These are phyloP conservation scores for Colletotrichum lupini DNA, from an alignment of 2,329 filamentous ascomycete species.

Conservation along the genomic window DNA sequence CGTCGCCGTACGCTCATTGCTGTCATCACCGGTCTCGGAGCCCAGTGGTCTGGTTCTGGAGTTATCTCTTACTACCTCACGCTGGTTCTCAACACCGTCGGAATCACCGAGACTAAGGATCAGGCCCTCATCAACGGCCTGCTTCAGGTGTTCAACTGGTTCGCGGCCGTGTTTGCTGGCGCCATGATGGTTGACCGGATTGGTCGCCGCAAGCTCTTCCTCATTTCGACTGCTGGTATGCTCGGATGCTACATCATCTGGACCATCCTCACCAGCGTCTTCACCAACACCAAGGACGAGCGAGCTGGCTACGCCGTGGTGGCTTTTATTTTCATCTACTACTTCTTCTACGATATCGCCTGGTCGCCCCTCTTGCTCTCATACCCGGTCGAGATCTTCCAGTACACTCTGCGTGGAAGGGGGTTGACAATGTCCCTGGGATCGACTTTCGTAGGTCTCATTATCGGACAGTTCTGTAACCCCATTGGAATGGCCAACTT, in stretches of 20 bases:
- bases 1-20: slow-evolving; percentile 42
- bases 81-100: slow-evolving; percentile 43
- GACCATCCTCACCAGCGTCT: slow-evolving; percentile 35
- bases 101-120: slow-evolving; percentile 46
- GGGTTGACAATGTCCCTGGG: slow-evolving; percentile 34
- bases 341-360: slow-evolving; percentile 36
- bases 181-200: slow-evolving; percentile 56
- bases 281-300: slow-evolving; percentile 1
- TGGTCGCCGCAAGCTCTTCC: slow-evolving; percentile 53
- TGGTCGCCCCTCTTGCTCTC: slow-evolving; percentile 31
- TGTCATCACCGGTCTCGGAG: slow-evolving; percentile 40
- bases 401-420: slow-evolving; percentile 36
- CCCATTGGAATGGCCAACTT: slow-evolving; percentile 53
- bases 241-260: slow-evolving; percentile 41
- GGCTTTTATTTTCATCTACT: slow-evolving; percentile 36
- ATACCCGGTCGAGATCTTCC: slow-evolving; percentile 38
- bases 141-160: slow-evolving; percentile 30
- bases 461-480: slow-evolving; percentile 51
- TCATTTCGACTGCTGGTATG: slow-evolving; percentile 48
- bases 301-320: slow-evolving; percentile 37
- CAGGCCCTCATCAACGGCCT: slow-evolving; percentile 54
- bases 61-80: slow-evolving; percentile 52
- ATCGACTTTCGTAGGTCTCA: slow-evolving; percentile 42
- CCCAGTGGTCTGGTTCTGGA: slow-evolving; percentile 43
- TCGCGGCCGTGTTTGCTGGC: slow-evolving; percentile 40